phyloP scores from a whole-genome alignment of 805 yeast genomes.

The Hyphopichia homilentoma region DNA sequence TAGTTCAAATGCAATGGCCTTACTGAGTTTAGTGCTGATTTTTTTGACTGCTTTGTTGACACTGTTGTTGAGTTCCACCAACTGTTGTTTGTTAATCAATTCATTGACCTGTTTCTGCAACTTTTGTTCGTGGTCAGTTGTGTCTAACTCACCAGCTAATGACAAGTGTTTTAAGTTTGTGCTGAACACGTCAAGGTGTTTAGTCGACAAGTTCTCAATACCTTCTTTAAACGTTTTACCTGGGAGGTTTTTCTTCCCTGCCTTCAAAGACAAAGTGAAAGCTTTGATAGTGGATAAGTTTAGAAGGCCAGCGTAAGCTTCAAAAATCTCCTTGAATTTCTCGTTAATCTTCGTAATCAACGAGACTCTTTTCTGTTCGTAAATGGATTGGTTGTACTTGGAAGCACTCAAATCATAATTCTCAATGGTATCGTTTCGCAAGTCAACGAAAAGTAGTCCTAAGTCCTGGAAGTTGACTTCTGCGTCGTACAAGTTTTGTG shows the following conservation, averaged over 20 bases:
- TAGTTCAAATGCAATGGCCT: constrained; percentile 46
- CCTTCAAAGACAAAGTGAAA: neutral
- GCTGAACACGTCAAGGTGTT: constrained; percentile 9
- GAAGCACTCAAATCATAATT: constrained; percentile 71
- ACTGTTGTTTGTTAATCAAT: constrained; percentile 35
- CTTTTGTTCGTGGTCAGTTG: constrained; percentile 11
- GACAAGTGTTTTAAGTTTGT: constrained; percentile 17
- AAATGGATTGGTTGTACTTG: constrained; percentile 66
- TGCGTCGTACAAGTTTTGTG: constrained; percentile 3
- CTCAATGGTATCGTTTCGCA: constrained; percentile 46
- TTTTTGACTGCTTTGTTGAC: constrained; percentile 42
- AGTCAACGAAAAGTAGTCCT: constrained; percentile 38
- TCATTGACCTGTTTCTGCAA: constrained; percentile 36
- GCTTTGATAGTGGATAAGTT: neutral
- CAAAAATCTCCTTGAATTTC: constrained; percentile 36
- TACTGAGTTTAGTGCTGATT: constrained; percentile 45
- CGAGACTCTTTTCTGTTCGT: constrained; percentile 53
- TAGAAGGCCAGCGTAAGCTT: constrained; percentile 15
- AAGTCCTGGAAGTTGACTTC: constrained; percentile 43
- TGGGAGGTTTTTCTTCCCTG: constrained; percentile 1
- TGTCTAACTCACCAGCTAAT: constrained; percentile 24
- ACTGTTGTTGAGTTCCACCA: constrained; percentile 28
- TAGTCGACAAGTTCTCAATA: constrained; percentile 4
- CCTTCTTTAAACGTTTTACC: constrained; percentile 8
- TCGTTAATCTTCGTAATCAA: constrained; percentile 41